Base-by-base conservation (phyloP, 1,284 basidiomycete species). In the Cutaneotrichosporon daszewskae region DNA sequence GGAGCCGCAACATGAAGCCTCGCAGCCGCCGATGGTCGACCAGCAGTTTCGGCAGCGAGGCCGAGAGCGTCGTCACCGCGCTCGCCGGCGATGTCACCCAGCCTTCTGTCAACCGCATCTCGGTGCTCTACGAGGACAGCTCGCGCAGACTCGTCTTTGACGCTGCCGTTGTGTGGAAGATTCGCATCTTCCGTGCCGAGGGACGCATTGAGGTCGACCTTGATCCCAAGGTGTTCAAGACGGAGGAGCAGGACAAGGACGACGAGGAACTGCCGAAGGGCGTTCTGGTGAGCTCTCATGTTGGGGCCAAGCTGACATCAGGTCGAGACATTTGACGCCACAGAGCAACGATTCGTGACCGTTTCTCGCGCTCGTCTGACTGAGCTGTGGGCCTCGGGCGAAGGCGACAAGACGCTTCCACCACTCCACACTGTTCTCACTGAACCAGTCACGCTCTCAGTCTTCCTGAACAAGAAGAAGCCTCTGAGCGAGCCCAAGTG, bases 401-500 rank as follows among this genome's bases (percentile, higher is more conserved):
- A 50, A 16, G 45, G 27, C 11, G 54, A 55, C 36, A 38, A 45
- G 16, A 44, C 48, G 5, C 37, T 60, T 26, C 55, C 51, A 14
- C 54, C 51, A 2, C 44, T 55, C 6, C 50, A 53, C 31, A 31
- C 38, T 17, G 45, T 37, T 4, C 22, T 62, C 57, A 32, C 46
- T 26, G 28, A 42, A 14, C 41, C 37, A 12, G 49, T 73, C 38
- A 65, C 65, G 13, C 53, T 76, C 13, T 64, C 64, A 0, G 73
- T 74, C 8, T 79, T 86, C 68, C 77, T 97, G 44, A 92, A 97
- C 68, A 85, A 80, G 45, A 81, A 80, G 31, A 81, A 85, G 47
- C 91, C 92, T 0, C 72, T 96, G 23, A 90, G 87, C 9, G 91
- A 97, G 68, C 87, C 92, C 3, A 85, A 87, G 64, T 98, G 94